Evolutionary conservation across 2,329 filamentous ascomycete genomes (phyloP), one percentile per base, ranked within the genome.

Genomic region (Phialophora chinensis): DNA sequence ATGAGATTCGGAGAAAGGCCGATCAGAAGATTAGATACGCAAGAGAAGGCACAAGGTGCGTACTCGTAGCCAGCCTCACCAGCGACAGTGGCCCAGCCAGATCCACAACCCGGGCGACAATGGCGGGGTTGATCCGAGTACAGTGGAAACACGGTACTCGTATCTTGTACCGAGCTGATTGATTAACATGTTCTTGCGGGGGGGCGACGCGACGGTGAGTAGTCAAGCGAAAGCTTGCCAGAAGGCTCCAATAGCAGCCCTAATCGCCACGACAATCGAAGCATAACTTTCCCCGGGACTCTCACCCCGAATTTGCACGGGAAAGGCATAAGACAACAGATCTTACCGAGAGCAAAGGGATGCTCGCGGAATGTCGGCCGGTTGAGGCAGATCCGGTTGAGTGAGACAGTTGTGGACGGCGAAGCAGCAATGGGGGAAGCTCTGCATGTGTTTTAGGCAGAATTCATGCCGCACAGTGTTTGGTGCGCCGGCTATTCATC

Each of bases 331-430:
- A 11, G 53, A 11, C 27, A 27, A 17, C 10, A 10, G 27, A 17
- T 55, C 52, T 14, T 7, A 61, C n/a, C 8, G 4, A 25, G 17
- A 8, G 12, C 31, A 42, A 23, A 5, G 49, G 33, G 31, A 17
- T 2, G 10, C 29, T 58, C 57, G 53, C 58, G 44, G 53, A 62
- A 56, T 66, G 23, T 66, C 52, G 35, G 58, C 17, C n/a, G 12
- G 50, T 23, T 47, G 33, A 60, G 33, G 20, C 62, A 49, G 60
- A 65, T n/a, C 62, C 57, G 20, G 17, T 27, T 25, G 25, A 42
- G 47, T 14, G 42, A 53, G 52, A 33, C 3, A 1, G 33, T 35
- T 35, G 33, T 10, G 33, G 25, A 17, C 33, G 23, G 17, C 12
- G 53, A 44, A 31, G 29, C 4, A 4, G 6, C 11, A 33, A 11